Evolutionary conservation across 129 eudicot species (phyloP), one percentile per base, ranked within the genome.

Genomic region (Logfia minima): DNA sequence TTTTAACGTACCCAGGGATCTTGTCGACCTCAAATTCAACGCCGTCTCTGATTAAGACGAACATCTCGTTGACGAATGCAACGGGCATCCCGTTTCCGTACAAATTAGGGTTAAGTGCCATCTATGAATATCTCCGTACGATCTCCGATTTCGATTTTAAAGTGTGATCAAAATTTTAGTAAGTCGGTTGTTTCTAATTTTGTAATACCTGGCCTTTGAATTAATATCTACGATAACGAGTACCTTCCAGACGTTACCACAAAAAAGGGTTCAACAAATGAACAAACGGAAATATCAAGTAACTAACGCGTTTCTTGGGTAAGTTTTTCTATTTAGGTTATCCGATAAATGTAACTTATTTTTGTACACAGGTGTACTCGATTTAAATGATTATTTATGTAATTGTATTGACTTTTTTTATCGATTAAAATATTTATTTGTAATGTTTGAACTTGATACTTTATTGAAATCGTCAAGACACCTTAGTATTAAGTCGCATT

Each of bases 21-120:
- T 93, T 93, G 87, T 93, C 96, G 37, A 93, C 79, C 84, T 93
- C 93, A 76, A 93, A 93, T 14, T 93, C 98, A 28, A 93, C 91
- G 58, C 96, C 98, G 37, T 93, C 98, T 83, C 98, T 87, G 2
- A 91, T 92, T 77, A 93, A 86, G 60, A 93, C 93, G 74, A 90
- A 91, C 90, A 91, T 75, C 86, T 93, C 98, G 83, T 86, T 87
- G 72, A 84, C 82, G 79, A 93, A 93, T 2, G 98, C 96, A 34
- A 93, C 98, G 31, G 98, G 98, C 96, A 90, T 82, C 34, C 91
- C 98, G 62, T 93, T 87, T 0, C 79, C 86, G 32, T 88, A 84
- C 14, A 93, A 81, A 69, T 90, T 92, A 56, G 98, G 98, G 81
- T 93, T 93, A 66, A 90, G 64, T 35, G 98, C 96, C 98, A 93